Evolutionary conservation across 140 eudicot genomes (phyloP).

Genomic region (Artemisia princeps): DNA sequence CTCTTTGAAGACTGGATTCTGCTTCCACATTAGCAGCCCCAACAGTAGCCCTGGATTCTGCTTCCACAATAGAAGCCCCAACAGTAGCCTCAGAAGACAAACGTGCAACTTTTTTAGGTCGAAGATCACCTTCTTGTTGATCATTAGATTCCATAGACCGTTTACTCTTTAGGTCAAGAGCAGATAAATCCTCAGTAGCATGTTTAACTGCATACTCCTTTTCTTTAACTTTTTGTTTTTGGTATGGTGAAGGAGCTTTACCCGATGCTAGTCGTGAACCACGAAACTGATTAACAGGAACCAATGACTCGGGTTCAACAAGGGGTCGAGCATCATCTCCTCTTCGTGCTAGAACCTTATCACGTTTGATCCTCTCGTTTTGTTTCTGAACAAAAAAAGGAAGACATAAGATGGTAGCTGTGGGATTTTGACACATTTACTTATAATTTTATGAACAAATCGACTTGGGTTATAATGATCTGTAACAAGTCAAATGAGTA

Average conservation of each 20-base stretch:
- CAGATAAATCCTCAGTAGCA: slow-evolving; percentile 29
- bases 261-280: slow-evolving; percentile 77
- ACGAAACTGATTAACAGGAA: slow-evolving; percentile 52
- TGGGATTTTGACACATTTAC: neutral
- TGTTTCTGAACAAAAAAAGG: slow-evolving; percentile 40
- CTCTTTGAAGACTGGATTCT: slow-evolving; percentile 50
- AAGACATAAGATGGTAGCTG: neutral
- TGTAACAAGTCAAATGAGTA: too few relatives aligned
- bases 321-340: slow-evolving; percentile 60
- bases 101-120: slow-evolving; percentile 63
- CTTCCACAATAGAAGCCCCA: slow-evolving; percentile 72
- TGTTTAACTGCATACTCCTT: slow-evolving; percentile 20
- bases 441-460: too few relatives aligned
- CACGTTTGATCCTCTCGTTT: slow-evolving; percentile 52
- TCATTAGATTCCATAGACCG: slow-evolving; percentile 27
- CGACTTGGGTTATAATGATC: too few relatives aligned
- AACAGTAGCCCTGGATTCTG: slow-evolving; percentile 46
- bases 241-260: slow-evolving; percentile 53
- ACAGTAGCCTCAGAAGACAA: slow-evolving; percentile 41
- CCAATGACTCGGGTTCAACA: slow-evolving; percentile 48
- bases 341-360: slow-evolving; percentile 47
- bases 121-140: slow-evolving; percentile 16
- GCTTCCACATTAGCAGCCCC: slow-evolving; percentile 76
- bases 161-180: slow-evolving; percentile 27
- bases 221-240: slow-evolving; percentile 33